Percentiles rank a stretch among this genome's conserved stretches.
phyloP scores from a whole-genome alignment of 2,329 filamentous ascomycete genomes.

The Aspergillus ochraceus region DNA sequence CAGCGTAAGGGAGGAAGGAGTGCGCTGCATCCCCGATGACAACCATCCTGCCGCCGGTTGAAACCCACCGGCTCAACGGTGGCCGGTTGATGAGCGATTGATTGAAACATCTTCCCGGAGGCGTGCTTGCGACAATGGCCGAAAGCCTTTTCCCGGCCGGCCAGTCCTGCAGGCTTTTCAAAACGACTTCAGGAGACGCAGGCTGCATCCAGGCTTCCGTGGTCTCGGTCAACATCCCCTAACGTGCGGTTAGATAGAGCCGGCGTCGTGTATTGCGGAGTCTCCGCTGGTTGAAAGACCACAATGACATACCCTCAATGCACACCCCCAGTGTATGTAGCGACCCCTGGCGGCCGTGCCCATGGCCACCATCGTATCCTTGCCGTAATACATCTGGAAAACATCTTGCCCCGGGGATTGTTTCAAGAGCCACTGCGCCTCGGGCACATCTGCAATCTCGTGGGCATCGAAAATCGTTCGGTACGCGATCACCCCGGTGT shows the following conservation, averaged over 20 bases:
- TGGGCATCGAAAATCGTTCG: background rate
- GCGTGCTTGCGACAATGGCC: conserved; percentile 27
- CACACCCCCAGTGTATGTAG: no score
- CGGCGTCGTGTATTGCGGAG: no score
- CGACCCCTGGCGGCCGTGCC: no score
- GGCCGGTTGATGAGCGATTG: background rate
- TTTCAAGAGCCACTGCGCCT: background rate
- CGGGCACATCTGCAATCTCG: background rate
- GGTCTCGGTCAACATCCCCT: no score
- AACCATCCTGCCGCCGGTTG: conserved; percentile 26
- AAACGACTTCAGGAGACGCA: no score
- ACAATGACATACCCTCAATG: no score
- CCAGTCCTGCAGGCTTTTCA: no score
- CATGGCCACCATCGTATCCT: no score
- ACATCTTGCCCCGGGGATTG: background rate
- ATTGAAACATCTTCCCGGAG: conserved; percentile 34
- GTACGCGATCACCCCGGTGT: background rate
- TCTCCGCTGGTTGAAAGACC: no score
- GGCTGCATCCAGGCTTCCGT: no score
- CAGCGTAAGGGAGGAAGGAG: conserved; percentile 41
- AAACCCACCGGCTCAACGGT: conserved; percentile 18
- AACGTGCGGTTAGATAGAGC: no score
- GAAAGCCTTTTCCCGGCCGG: background rate
- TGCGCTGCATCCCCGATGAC: conserved; percentile 41
- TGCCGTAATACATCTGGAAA: background rate